phyloP scores from a whole-genome alignment of 139 green algal species.

The Ulvella scutata region DNA sequence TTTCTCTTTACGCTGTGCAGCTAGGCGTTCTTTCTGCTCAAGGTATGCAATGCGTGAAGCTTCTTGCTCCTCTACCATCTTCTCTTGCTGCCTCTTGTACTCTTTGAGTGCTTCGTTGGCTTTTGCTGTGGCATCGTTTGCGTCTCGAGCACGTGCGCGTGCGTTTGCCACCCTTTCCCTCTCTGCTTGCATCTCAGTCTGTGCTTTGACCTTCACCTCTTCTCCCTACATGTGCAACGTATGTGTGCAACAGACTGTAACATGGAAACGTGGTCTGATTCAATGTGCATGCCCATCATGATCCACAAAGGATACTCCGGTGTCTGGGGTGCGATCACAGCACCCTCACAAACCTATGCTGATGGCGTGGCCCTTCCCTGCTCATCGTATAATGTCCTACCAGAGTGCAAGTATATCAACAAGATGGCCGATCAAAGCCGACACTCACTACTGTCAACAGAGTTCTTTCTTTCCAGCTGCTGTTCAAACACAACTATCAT shows the following conservation, averaged over 20 bases:
- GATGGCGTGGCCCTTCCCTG: no score
- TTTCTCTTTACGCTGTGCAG: conserved; percentile 19
- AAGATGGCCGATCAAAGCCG: no score
- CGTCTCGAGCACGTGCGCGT: conserved; percentile 19
- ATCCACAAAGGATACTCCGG: no score
- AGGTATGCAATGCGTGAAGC: conserved; percentile 21
- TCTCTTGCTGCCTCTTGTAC: conserved; percentile 29
- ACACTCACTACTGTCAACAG: no score
- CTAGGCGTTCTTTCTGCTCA: conserved; percentile 28
- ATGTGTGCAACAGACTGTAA: neutral
- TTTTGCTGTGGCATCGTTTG: conserved; percentile 11
- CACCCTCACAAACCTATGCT: no score
- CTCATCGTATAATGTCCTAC: no score
- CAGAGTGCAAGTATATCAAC: no score
- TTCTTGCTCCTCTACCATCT: conserved; percentile 28
- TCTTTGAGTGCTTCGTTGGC: conserved; percentile 31
- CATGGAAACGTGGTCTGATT: neutral
- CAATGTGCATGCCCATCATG: no score
- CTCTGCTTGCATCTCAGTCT: conserved; percentile 24
- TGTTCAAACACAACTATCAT: no score
- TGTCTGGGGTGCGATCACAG: no score
- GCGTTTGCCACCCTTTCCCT: conserved; percentile 8
- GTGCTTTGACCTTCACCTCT: conserved; percentile 14
- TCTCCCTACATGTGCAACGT: conserved; percentile 17
- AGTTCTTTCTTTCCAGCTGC: no score